Evolutionary conservation across 192 early-diverging fungal genomes (phyloP).

Genomic region (Jimgerdemannia flammicorona): DNA sequence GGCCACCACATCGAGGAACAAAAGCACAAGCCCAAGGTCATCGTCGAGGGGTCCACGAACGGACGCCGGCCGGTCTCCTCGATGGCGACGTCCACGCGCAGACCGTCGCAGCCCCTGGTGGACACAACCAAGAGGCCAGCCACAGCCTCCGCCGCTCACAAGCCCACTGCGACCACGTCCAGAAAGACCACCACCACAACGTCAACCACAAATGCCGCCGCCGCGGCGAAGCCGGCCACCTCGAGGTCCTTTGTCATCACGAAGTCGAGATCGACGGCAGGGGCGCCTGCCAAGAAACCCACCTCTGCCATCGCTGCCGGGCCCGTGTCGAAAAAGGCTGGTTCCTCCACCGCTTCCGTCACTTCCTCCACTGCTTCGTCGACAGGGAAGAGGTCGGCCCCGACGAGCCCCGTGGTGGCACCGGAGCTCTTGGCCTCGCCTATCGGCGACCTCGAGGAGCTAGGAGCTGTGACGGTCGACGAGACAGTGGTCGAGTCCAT

Average conservation of each 20-base stretch:
- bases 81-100: neutral
- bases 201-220: neutral
- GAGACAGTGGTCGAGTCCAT: neutral
- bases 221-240: neutral
- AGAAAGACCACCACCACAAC: neutral
- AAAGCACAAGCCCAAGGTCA: neutral
- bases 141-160: neutral
- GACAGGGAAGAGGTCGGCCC: neutral
- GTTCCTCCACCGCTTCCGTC: neutral
- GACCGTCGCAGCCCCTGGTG: neutral
- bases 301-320: no score
- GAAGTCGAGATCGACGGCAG: neutral
- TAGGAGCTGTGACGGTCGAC: neutral
- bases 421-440: neutral
- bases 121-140: neutral
- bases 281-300: neutral
- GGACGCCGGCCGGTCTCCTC: neutral
- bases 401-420: neutral
- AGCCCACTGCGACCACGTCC: neutral
- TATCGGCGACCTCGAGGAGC: neutral
- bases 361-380: neutral
- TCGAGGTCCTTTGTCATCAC: neutral
- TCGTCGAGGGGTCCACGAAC: neutral
- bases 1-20: neutral
- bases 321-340: neutral